Evolutionary conservation across 805 yeast genomes (phyloP), one percentile per base, ranked within the genome.

Genomic region (Candida xiaguanensis): DNA sequence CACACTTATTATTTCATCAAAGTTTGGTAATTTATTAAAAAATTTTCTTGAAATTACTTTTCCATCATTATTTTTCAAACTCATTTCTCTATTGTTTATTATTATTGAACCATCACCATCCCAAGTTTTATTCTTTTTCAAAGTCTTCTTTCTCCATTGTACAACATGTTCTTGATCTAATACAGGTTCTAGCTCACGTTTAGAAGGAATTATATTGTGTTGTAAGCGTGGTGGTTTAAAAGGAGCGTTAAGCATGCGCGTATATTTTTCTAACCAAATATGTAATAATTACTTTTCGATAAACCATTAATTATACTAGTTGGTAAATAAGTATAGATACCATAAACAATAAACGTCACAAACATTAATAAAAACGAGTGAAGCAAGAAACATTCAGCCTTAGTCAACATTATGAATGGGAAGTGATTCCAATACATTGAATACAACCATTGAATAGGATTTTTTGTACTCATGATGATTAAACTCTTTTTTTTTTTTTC

Each of bases 111-210:
- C 98, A 62, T 93, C 98, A 2, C 95, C 95, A 40, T 87, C 95
- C 99, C 99, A 93, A 0, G 88, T 80, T 56, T 90, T 90, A 58
- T 89, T 80, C 67, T 91, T 88, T 61, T 85, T 87, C 23, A 64
- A 70, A 0, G 91, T 68, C 30, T 71, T 70, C 56, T 87, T 88
- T 24, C 99, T 66, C 74, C 82, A 85, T 47, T 85, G 72, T 5
- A 79, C 77, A 13, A 4, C 9, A 8, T 13, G 25, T 8, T 22
- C 26, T 8, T 7, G 23, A 14, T 28, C 9, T 20, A 7, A 12
- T 4, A 19, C 18, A 13, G 28, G 26, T 11, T 24, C 38, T 13
- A n/a, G 26, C 25, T 18, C 18, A 14, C 13, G 26, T 5, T 6
- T 22, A 20, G 28, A 17, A n/a, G 13, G 16, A 15, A 23, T 31